Evolutionary conservation across 306 rosid species (phyloP).

Genomic region (Ammopiptanthus mongolicus): DNA sequence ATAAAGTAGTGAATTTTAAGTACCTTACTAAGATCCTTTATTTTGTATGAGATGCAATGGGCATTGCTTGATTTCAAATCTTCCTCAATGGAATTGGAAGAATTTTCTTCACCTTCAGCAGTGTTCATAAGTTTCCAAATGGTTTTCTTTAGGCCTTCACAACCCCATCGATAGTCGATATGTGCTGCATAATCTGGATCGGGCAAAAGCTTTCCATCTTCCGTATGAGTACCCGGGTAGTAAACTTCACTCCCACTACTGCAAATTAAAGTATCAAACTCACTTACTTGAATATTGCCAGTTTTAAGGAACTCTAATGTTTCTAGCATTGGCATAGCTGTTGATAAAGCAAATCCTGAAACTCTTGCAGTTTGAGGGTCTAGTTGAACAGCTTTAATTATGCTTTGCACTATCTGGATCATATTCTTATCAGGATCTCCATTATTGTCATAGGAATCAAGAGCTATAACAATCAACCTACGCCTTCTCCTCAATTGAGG

Average conservation of each 20-base stretch:
- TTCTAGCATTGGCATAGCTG: constrained; percentile 64
- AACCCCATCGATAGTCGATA: constrained; percentile 67
- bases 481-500: constrained; percentile 54
- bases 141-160: constrained; percentile 58
- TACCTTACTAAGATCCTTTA: constrained; percentile 53
- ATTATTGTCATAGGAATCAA: constrained; percentile 44
- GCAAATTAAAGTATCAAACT: constrained; percentile 56
- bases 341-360: constrained; percentile 55
- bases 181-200: constrained; percentile 66
- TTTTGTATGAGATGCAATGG: constrained; percentile 53
- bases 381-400: constrained; percentile 43
- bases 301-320: constrained; percentile 47
- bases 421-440: constrained; percentile 51
- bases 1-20: not conserved
- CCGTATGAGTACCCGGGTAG: constrained; percentile 47
- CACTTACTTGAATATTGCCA: constrained; percentile 42
- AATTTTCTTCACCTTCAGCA: constrained; percentile 28
- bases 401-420: constrained; percentile 42
- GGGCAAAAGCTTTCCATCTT: constrained; percentile 46
- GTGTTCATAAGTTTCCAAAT: constrained; percentile 45
- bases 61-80: constrained; percentile 50
- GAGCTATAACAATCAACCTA: constrained; percentile 57
- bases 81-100: constrained; percentile 31
- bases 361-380: constrained; percentile 46
- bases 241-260: constrained; percentile 69